Base-by-base conservation (phyloP, 176 grass and related monocot species). In the Cenchrus americanus region DNA sequence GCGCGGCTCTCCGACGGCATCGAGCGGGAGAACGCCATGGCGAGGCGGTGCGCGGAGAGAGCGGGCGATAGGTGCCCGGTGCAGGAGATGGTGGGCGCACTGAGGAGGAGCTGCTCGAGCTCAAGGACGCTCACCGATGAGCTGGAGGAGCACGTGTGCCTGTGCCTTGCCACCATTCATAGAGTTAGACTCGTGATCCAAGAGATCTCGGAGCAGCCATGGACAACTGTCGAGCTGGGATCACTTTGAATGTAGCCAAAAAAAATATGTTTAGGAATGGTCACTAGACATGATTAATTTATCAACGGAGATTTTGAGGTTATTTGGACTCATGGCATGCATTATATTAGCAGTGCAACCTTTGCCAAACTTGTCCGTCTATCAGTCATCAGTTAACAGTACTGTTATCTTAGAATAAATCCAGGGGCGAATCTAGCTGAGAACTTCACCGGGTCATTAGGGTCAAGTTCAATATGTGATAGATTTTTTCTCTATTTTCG, bases 101-200 rank as follows among this genome's bases (percentile, higher is more conserved):
- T 91, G 37, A 91, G 77, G 77, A 77, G 26, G 46, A 87, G 89
- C 30, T 80, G 64, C 44, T 76, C 47, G 8, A 80, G 72, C 34
- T 76, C 82, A 7, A 87, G 46, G 62, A 75, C 27, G 50, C 62
- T 87, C 21, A 55, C 71, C 1, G 65, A 77, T 10, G 89, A 91
- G 71, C 81, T 91, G 30, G 75, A 85, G 71, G 77, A 88, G 77
- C 85, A 85, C 14, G 82, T 85, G 47, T 66, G 85, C 27, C 42
- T 91, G 11, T 88, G 85, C 81, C 85, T 91, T 24, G 85, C 76
- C 67, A 91, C 85, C 18, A 82, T 88, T 47, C 69, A 91, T 57
- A 91, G 71, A 42, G 90, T 78, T 68, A 68, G 89, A 66, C 19
- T 68, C 53, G 88, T 90, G 68, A 75, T 87, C 15, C 41, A 75